Evolutionary conservation across 2,329 filamentous ascomycete genomes (phyloP), one percentile per base, ranked within the genome.

Genomic region (Ceratocystis alfenasii): DNA sequence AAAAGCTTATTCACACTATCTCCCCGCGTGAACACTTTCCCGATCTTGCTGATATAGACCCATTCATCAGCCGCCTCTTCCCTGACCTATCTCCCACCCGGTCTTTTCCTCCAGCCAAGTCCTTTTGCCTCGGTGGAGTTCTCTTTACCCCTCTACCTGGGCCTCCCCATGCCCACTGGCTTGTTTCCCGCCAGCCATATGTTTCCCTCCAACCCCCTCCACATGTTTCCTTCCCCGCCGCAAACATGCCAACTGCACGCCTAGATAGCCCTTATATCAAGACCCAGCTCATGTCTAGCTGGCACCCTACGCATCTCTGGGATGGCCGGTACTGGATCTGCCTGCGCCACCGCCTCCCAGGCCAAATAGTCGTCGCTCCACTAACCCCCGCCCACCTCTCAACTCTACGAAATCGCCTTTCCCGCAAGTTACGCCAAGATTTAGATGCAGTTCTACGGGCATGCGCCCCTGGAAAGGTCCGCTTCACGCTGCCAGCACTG

Each of bases 281-380:
- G 3, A 17, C 53, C 28, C 53, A n/a, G 53, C 25, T 12, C 28
- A 59, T 59, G 25, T n/a, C 53, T 15, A 59, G 12, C 28, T 76
- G 74, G 75, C 67, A 66, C 45, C 68, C 63, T 1, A 78, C 77
- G 74, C 67, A 70, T 60, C 72, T 81, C 65, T 87, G 79, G 75
- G 85, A 87, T 72, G 81, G 83, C 0, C 81, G 85, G 1, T 87
- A 80, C 73, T 87, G 85, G 85, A 73, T 86, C 17, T 76, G 78
- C 17, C 65, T 84, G 8, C 73, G 74, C 22, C 74, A 77, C 60
- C 77, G 78, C 4, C 73, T 78, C 5, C 77, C 77, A 2, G 75
- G 75, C 62, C 72, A 72, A 15, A 73, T 81, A 17, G 71, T 74
- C 20, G 68, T 84, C 1, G 76, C 75, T 44, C 82, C 82, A 0